These are phyloP conservation scores for Jaltomata sinuosa DNA, from an alignment of 257 asterid genomes.

Conservation along the genomic window DNA sequence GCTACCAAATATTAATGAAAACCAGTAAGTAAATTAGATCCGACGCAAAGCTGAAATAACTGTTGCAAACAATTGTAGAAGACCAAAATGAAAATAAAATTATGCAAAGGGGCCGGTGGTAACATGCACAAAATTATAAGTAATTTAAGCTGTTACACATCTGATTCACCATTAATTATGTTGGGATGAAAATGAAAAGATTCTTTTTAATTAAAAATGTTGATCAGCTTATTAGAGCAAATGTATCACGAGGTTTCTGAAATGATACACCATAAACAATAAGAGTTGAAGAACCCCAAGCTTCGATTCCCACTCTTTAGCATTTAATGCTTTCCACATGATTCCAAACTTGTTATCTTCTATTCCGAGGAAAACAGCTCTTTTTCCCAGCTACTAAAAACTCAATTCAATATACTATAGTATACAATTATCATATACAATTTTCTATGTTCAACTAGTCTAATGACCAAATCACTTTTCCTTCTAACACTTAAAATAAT, in stretches of 20 bases:
- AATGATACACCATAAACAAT: conserved; percentile 36
- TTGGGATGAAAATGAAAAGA: conserved; percentile 23
- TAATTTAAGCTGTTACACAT: conserved; percentile 5
- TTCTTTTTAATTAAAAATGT: conserved; percentile 14
- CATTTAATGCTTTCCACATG: conserved; percentile 96
- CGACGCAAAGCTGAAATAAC: conserved; percentile 43
- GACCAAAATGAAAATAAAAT: conserved; percentile 8
- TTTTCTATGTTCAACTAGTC: conserved; percentile 7
- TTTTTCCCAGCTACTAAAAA: conserved; percentile 32
- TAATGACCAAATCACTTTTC: neutral
- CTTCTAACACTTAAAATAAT: neutral
- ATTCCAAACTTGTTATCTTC: conserved; percentile 79
- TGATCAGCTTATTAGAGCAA: conserved; percentile 11
- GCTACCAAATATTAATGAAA: conserved; percentile 29
- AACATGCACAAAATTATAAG: conserved; percentile 44
- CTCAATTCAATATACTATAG: conserved; percentile 18
- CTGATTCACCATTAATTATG: conserved; percentile 8
- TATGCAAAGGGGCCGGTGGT: conserved; percentile 8
- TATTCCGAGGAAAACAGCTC: conserved; percentile 62
- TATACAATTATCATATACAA: neutral
- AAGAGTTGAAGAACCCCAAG: conserved; percentile 30
- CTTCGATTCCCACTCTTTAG: conserved; percentile 57
- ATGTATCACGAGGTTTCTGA: conserved; percentile 72
- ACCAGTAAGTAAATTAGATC: conserved; percentile 26
- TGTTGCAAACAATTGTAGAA: neutral